Evolutionary conservation across 441 rosid genomes (phyloP).

Genomic region (Mallotus repandus): DNA sequence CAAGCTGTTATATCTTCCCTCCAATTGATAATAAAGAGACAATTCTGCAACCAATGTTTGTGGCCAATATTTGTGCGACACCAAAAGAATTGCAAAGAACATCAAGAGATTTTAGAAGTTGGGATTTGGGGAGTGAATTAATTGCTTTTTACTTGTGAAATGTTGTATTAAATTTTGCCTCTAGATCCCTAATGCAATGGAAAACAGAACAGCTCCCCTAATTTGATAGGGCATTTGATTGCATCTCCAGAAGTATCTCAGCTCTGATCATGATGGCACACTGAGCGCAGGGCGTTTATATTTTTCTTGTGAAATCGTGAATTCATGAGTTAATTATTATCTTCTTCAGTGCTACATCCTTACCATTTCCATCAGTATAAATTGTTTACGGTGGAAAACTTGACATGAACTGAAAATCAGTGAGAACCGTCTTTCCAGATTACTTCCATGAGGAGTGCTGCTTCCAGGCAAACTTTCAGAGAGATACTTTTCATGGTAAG

Average conservation of each 20-base stretch:
- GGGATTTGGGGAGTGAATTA: constrained; percentile 19
- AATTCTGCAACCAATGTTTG: constrained; percentile 4
- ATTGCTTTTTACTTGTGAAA: constrained; percentile 22
- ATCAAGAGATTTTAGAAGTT: constrained; percentile 20
- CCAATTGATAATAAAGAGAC: constrained; percentile 12
- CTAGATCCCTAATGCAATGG: constrained; percentile 1
- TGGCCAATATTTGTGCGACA: constrained; percentile 9
- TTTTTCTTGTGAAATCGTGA: background rate
- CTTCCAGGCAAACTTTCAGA: too few relatives aligned
- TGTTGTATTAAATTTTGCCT: background rate
- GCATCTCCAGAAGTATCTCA: background rate
- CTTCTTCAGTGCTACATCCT: background rate
- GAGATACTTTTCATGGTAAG: too few relatives aligned
- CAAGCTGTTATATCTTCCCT: background rate
- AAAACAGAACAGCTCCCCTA: constrained; percentile 7
- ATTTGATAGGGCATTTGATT: constrained; percentile 11
- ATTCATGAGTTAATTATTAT: background rate
- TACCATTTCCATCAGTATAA: too few relatives aligned
- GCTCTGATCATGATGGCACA: background rate
- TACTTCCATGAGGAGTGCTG: too few relatives aligned
- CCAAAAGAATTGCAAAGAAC: constrained; percentile 8
- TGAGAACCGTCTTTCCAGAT: too few relatives aligned
- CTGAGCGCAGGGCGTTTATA: background rate
- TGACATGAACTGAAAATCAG: too few relatives aligned
- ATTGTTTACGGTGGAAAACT: too few relatives aligned